Evolutionary conservation across 495 filamentous ascomycete species (phyloP), one percentile per base, ranked within the genome.

Genomic region (Penicillium simplicissimum): DNA sequence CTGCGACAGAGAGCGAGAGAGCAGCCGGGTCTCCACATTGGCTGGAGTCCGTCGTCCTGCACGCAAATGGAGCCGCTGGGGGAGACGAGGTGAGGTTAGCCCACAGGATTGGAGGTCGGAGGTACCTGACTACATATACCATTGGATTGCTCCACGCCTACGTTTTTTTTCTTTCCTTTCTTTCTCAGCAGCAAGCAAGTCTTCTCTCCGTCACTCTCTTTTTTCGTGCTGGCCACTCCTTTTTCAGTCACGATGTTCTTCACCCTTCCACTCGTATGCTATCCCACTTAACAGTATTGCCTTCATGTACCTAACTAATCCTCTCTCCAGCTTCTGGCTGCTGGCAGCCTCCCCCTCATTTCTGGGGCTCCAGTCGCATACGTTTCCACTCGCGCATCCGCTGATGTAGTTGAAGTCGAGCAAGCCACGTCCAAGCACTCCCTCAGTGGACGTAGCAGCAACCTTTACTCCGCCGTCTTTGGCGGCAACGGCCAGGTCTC

Each of bases 281-380:
- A 31, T 31, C 28, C 28, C 28, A 31, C 6, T 31, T 31, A 7
- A 31, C 28, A 3, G 4, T 6, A 31, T 7, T 31, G 4, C 28
- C 28, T 31, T 31, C 28, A 31, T 31, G n/a, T n/a, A n/a, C n/a
- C n/a, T n/a, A n/a, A 19, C 38, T 43, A 19, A 43, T 43, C 43
- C 1, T 60, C 9, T 10, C 28, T 21, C 17, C 34, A 69, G 67
- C 51, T 72, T 56, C 54, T 72, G 60, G 69, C 69, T 72, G 69
- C 69, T 67, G 69, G 69, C 69, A 72, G 69, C 65, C 69, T 72
- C 65, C 49, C 69, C 59, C 63, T 69, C 60, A 69, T 69, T 69
- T 66, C 52, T 58, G 67, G 67, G 63, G 67, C 67, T 55, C 67
- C 67, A 57, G 60, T 69, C 17, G 55, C 62, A 48, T 61, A 63